Percentiles rank a stretch among this genome's conserved stretches.
These are phyloP conservation scores for Passalora sequoiae DNA, from an alignment of 2,329 filamentous ascomycete species.

Conservation along the genomic window DNA sequence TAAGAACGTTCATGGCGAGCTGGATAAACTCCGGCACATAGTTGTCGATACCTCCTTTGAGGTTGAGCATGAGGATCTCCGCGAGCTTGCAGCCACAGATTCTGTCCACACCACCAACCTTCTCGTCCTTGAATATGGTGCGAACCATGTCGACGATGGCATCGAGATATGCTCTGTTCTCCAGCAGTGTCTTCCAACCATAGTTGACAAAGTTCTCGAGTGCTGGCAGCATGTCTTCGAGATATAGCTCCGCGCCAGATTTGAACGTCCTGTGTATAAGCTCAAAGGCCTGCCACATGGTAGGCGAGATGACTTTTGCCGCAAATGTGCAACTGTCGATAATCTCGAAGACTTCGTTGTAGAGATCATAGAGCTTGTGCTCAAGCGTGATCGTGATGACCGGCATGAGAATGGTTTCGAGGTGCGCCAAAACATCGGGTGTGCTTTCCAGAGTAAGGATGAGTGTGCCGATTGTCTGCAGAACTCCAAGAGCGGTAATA, in stretches of 20 bases:
- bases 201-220: slow-evolving; percentile 98
- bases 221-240: slow-evolving; percentile 97
- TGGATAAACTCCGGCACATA: slow-evolving; percentile 84
- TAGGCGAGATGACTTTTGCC: slow-evolving; percentile 88
- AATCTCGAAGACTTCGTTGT: slow-evolving; percentile 98
- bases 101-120: slow-evolving; percentile 86
- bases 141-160: slow-evolving; percentile 91
- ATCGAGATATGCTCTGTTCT: slow-evolving; percentile 80
- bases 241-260: slow-evolving; percentile 89
- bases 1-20: slow-evolving; percentile 80
- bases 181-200: slow-evolving; percentile 70
- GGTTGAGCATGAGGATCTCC: slow-evolving; percentile 93
- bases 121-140: slow-evolving; percentile 88
- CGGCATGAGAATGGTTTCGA: slow-evolving; percentile 94
- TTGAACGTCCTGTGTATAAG: slow-evolving; percentile 97
- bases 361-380: slow-evolving; percentile 95
- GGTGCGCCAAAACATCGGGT: slow-evolving; percentile 86
- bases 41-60: slow-evolving; percentile 80
- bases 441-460: slow-evolving; percentile 97
- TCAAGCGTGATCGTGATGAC: slow-evolving; percentile 93
- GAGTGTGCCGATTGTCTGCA: slow-evolving; percentile 95
- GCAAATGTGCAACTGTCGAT: slow-evolving; percentile 99
- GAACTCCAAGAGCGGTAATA: slow-evolving; percentile 89
- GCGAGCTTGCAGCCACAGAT: slow-evolving; percentile 97
- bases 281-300: slow-evolving; percentile 98